Percentiles rank a stretch among this genome's conserved stretches.
phyloP scores from a whole-genome alignment of 495 filamentous ascomycete species.

The Paragyromitra xinjiangensis region DNA sequence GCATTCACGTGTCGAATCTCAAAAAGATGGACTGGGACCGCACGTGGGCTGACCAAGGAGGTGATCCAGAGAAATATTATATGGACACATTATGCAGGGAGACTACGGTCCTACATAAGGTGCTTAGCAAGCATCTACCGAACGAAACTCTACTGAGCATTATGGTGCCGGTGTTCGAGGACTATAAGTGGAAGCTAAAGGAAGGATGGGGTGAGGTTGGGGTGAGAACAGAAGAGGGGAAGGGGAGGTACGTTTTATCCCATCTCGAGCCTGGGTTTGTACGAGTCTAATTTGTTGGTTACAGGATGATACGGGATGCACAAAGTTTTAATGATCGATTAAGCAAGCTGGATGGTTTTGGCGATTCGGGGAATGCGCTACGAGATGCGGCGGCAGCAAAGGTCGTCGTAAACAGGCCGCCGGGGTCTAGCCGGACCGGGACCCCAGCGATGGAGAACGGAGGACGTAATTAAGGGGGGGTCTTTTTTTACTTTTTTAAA shows the following conservation, averaged over 20 bases:
- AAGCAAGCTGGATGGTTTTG: slow-evolving; percentile 81
- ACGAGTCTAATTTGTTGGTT: slow-evolving; percentile 41
- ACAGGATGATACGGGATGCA: slow-evolving; percentile 81
- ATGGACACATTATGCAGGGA: slow-evolving; percentile 94
- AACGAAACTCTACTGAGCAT: slow-evolving; percentile 82
- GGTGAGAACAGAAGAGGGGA: slow-evolving; percentile 72
- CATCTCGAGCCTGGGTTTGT: slow-evolving; percentile 40
- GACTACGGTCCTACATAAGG: slow-evolving; percentile 85
- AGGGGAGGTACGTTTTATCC: slow-evolving; percentile 71
- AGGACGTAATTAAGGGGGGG: slow-evolving; percentile 12
- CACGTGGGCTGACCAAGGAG: slow-evolving; percentile 53
- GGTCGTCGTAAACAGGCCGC: slow-evolving; percentile 56
- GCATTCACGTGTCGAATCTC: slow-evolving; percentile 76
- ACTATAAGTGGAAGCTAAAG: slow-evolving; percentile 84
- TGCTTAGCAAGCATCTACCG: slow-evolving; percentile 83
- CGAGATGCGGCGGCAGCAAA: slow-evolving; percentile 74
- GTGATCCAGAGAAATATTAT: slow-evolving; percentile 68
- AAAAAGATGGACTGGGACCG: slow-evolving; percentile 79
- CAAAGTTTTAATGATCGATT: slow-evolving; percentile 78
- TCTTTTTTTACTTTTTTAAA: neutral
- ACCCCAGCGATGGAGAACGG: slow-evolving; percentile 37
- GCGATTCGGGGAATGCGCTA: slow-evolving; percentile 73
- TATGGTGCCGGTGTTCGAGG: slow-evolving; percentile 87
- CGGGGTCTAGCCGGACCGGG: slow-evolving; percentile 46
- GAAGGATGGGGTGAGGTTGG: slow-evolving; percentile 74